Evolutionary conservation across 495 filamentous ascomycete genomes (phyloP).

Genomic region (Cercophora samala): DNA sequence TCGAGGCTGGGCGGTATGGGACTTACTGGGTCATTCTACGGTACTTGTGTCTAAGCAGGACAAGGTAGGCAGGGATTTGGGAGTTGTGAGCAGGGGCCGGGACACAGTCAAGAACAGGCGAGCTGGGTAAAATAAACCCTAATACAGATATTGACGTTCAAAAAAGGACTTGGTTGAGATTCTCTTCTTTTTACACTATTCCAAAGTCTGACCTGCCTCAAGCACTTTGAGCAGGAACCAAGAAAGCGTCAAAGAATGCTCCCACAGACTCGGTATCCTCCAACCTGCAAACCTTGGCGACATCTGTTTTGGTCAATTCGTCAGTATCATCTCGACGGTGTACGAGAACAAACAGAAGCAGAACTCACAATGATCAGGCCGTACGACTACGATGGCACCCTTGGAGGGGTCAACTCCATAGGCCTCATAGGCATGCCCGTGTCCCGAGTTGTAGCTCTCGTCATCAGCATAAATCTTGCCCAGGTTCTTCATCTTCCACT

Average conservation of each 20-base stretch:
- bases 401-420: constrained; percentile 53
- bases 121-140: no score
- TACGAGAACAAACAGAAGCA: not conserved
- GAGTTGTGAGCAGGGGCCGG: no score
- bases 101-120: no score
- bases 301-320: constrained; percentile 16
- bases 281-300: constrained; percentile 26
- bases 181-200: not conserved
- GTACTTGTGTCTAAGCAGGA: no score
- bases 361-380: constrained; percentile 65
- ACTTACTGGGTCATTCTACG: no score
- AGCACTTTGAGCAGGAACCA: not conserved
- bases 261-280: constrained; percentile 21
- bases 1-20: no score
- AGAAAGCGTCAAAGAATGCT: constrained; percentile 27
- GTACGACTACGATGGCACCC: constrained; percentile 59
- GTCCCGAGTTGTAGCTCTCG: constrained; percentile 61
- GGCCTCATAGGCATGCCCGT: constrained; percentile 60
- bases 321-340: not conserved
- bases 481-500: constrained; percentile 59
- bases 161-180: no score
- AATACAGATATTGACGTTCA: no score
- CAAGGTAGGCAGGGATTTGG: no score
- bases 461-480: constrained; percentile 67
- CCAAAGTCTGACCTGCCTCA: not conserved